phyloP scores from a whole-genome alignment of 305 asterid genomes.

The Stenogyne calaminthoides region DNA sequence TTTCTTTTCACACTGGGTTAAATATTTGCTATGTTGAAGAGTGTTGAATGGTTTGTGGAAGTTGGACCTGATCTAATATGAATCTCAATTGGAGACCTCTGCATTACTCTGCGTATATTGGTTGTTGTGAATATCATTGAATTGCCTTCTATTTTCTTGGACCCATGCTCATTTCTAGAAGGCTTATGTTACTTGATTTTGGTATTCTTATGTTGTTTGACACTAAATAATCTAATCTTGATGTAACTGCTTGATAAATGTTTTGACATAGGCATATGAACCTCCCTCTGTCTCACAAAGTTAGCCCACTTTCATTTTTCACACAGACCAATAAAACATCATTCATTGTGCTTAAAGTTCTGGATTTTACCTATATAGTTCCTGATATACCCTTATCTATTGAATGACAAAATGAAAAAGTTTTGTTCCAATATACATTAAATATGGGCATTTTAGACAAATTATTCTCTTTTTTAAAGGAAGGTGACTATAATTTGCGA shows the following conservation, averaged over 20 bases:
- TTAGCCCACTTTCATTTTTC: no score
- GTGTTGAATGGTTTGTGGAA: not conserved
- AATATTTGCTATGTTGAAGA: not conserved
- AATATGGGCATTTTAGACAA: no score
- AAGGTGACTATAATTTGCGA: no score
- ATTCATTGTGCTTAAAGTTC: no score
- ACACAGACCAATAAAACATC: no score
- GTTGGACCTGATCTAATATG: not conserved
- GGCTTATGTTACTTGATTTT: constrained; percentile 12
- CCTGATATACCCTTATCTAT: no score
- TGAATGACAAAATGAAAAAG: no score
- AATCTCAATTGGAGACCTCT: not conserved
- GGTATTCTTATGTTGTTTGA: constrained; percentile 10
- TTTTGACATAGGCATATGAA: not conserved
- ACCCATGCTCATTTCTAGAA: not conserved
- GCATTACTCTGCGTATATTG: constrained; percentile 11
- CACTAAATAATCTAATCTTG: constrained; percentile 6
- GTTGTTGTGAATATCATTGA: not conserved
- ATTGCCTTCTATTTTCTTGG: not conserved
- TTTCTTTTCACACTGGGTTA: not conserved
- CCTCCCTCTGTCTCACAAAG: no score
- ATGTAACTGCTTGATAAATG: not conserved
- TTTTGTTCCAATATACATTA: no score
- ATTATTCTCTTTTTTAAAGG: no score
- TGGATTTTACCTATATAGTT: no score